Evolutionary conservation across 2,329 filamentous ascomycete species (phyloP).

Genomic region (Cladorrhinum sp.): DNA sequence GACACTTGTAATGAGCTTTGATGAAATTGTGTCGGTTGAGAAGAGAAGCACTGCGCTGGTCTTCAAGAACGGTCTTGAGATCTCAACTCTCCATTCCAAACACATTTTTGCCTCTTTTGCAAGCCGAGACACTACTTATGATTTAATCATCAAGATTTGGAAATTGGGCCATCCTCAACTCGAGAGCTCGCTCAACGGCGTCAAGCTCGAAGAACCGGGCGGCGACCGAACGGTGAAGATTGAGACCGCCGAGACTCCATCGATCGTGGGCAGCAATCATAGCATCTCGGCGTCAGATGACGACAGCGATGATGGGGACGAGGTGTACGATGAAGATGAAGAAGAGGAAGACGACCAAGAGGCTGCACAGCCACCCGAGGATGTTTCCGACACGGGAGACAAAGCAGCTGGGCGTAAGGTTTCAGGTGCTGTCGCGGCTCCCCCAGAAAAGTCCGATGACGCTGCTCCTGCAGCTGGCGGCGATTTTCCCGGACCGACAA

Average conservation of each 20-base stretch:
- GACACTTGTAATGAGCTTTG: conserved; percentile 95
- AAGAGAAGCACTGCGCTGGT: conserved; percentile 93
- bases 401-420: conserved; percentile 67
- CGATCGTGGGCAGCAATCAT: conserved; percentile 40
- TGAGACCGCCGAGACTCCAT: conserved; percentile 46
- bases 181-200: conserved; percentile 86
- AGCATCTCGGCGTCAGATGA: conserved; percentile 59
- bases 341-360: conserved; percentile 62
- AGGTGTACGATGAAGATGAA: conserved; percentile 76
- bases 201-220: conserved; percentile 73
- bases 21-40: conserved; percentile 94
- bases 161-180: conserved; percentile 92
- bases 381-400: conserved; percentile 52
- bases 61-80: conserved; percentile 96
- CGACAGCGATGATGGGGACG: conserved; percentile 68
- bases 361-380: conserved; percentile 38
- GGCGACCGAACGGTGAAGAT: conserved; percentile 91
- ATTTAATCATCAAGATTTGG: conserved; percentile 97
- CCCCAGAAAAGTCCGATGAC: conserved; percentile 50
- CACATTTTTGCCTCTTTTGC: conserved; percentile 96
- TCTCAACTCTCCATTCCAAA: conserved; percentile 90
- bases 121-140: conserved; percentile 92
- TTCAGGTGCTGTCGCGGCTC: conserved; percentile 53
- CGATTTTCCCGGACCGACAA: conserved; percentile 81
- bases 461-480: conserved; percentile 32